Evolutionary conservation across 2,329 filamentous ascomycete genomes (phyloP), one percentile per base, ranked within the genome.

Genomic region (Pezicula radicicola): DNA sequence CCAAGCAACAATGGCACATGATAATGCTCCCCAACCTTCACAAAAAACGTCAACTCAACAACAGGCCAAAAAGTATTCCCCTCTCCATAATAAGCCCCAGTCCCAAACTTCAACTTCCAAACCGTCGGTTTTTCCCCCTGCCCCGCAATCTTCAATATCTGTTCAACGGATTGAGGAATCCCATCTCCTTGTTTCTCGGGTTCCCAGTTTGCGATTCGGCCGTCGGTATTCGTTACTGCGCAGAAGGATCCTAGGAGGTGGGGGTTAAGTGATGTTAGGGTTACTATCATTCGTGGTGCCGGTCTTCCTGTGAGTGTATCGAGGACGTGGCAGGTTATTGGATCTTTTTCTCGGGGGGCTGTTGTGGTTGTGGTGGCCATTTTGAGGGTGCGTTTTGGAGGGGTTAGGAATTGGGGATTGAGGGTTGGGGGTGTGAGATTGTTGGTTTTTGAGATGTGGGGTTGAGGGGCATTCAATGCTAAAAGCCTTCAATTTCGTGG

Each of bases 261-360:
- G 60, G 58, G 46, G 56, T 46, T 39, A 66, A 55, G 12, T 66
- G 53, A 53, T 65, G 52, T 40, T 53, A 61, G 46, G 15, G 61
- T 83, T 52, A 92, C 88, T 58, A 78, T 77, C 62, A 94, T 81
- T 56, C 76, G 75, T 51, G 77, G 70, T 15, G 83, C 89, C 19
- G 89, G 89, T 52, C 78, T 79, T 64, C 89, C 89, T 55, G 80
- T 74, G n/a, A 84, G 81, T 10, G 89, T 93, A 76, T 94, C 88
- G 68, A 94, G 88, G 70, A 92, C 82, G 76, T 94, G 89, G 76
- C 89, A 93, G 69, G 89, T 93, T 65, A 94, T 93, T 66, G 82
- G 83, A 66, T 84, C 82, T 52, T 52, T 53, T 7, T 55, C 16
- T 39, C 55, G 44, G 12, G 51, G 12, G 19, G 37, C 10, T 15